These are phyloP conservation scores for Epichloe amarillans DNA, from an alignment of 2,329 filamentous ascomycete species.

Conservation along the genomic window DNA sequence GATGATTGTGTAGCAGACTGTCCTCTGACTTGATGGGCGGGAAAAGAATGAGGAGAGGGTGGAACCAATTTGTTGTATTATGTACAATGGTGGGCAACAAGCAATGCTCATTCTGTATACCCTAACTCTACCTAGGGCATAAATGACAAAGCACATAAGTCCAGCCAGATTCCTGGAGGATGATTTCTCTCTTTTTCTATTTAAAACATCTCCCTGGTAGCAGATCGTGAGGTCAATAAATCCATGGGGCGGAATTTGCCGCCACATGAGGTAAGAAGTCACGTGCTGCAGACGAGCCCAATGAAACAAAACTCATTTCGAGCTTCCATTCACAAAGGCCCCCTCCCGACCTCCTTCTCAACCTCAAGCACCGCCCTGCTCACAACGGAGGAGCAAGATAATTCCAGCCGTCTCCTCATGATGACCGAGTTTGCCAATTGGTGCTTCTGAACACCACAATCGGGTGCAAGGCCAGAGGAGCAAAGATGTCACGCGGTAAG, in stretches of 20 bases:
- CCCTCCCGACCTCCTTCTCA: background rate
- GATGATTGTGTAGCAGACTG: slow-evolving; percentile 12
- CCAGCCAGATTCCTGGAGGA: no score
- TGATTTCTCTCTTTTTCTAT: background rate
- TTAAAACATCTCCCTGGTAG: no score
- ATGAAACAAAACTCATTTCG: background rate
- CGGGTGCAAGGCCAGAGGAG: background rate
- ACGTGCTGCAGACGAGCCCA: background rate
- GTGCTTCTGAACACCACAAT: no score
- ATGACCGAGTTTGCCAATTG: no score
- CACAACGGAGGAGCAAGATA: no score
- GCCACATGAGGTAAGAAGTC: background rate
- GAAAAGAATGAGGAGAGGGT: no score
- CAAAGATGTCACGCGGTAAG: background rate
- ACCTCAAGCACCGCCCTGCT: background rate
- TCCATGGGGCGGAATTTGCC: background rate
- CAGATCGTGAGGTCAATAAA: background rate
- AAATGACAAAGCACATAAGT: background rate
- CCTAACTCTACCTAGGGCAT: slow-evolving; percentile 1
- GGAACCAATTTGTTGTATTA: no score
- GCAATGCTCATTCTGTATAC: slow-evolving; percentile 1
- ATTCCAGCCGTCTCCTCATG: no score
- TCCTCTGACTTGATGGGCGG: no score
- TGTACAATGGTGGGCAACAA: background rate
- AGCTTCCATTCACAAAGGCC: background rate